Evolutionary conservation across 208 protist species (phyloP).

Genomic region (Leptomonas pyrrhocoris): DNA sequence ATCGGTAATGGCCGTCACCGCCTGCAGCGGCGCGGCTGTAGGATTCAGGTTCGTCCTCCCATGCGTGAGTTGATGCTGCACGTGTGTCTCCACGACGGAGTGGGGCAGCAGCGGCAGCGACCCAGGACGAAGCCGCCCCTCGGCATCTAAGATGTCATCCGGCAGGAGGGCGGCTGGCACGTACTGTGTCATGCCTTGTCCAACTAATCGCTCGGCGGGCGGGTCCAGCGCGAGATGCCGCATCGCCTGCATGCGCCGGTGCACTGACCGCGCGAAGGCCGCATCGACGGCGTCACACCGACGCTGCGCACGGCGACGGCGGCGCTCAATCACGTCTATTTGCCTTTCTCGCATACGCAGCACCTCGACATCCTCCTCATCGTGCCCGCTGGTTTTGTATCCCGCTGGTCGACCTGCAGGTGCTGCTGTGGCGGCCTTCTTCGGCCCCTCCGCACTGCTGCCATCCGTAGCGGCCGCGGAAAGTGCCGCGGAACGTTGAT

Average conservation of each 20-base stretch:
- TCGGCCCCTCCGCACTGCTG: neutral
- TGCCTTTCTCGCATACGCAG: conserved; percentile 47
- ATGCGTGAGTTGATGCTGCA: conserved; percentile 5
- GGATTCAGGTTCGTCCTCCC: neutral
- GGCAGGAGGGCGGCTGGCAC: conserved; percentile 66
- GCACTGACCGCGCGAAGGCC: conserved; percentile 64
- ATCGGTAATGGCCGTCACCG: conserved; percentile 7
- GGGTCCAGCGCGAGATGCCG: conserved; percentile 78
- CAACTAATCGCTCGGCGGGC: conserved; percentile 86
- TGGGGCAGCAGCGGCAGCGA: conserved; percentile 20
- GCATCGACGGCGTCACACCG: conserved; percentile 80
- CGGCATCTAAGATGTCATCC: conserved; percentile 24
- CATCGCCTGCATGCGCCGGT: conserved; percentile 71
- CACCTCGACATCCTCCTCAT: conserved; percentile 31
- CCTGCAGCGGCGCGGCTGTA: neutral
- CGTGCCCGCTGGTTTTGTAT: neutral
- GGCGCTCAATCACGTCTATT: conserved; percentile 46
- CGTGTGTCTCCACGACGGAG: conserved; percentile 27
- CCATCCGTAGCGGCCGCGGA: neutral
- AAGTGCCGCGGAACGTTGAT: neutral
- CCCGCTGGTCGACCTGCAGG: neutral
- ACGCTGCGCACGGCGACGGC: conserved; percentile 34
- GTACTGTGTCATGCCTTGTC: conserved; percentile 74
- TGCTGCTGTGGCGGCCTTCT: neutral
- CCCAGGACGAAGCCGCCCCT: conserved; percentile 7